Conservation (phyloP, 305 asterid species). For the Fraxinus ornus region DNA sequence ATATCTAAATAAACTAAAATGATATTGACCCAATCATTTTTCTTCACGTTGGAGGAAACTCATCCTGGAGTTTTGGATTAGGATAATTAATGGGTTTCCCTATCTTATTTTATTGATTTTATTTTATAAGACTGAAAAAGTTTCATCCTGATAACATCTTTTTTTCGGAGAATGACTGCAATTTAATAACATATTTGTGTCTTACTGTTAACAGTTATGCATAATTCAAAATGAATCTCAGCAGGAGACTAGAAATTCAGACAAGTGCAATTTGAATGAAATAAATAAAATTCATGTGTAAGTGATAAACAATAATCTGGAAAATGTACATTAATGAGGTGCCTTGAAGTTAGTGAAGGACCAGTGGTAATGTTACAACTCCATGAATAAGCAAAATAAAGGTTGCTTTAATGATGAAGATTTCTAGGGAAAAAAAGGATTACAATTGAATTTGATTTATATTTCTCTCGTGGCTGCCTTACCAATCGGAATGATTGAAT, state of each 20-base stretch:
- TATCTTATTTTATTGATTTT: neutral
- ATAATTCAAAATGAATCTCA: neutral
- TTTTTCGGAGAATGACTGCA: neutral
- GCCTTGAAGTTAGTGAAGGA: neutral
- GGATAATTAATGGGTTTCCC: neutral
- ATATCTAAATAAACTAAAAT: too few species aligned
- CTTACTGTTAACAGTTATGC: neutral
- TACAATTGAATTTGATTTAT: neutral
- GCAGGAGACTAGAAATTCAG: slow-evolving; percentile 3
- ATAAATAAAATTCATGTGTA: neutral
- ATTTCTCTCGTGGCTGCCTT: neutral
- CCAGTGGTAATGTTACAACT: neutral
- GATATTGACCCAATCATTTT: neutral
- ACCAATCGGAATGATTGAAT: neutral
- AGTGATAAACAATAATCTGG: neutral
- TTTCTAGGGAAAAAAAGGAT: neutral
- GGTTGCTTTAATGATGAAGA: neutral
- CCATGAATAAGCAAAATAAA: neutral
- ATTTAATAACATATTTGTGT: neutral
- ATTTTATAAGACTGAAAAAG: neutral
- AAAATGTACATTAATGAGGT: slow-evolving; percentile 5
- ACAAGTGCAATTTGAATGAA: neutral
- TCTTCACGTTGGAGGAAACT: neutral
- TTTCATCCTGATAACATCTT: neutral
- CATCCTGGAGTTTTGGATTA: neutral